Percentiles rank a stretch among this genome's conserved stretches.
Evolutionary conservation across 1,284 basidiomycete species (phyloP).

Genomic region (Fomitopsis pinicola): DNA sequence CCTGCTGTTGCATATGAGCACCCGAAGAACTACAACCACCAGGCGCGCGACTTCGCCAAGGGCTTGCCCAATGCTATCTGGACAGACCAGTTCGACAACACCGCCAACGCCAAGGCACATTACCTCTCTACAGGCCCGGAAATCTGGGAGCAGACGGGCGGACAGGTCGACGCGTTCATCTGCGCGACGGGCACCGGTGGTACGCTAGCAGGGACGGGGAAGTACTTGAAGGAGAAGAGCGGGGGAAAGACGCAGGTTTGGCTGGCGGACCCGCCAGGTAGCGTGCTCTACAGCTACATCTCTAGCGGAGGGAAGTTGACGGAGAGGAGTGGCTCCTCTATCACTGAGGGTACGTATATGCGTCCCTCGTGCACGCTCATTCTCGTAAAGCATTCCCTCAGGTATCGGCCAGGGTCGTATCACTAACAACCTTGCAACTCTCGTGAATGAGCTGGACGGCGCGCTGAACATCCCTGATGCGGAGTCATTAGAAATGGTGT

Average conservation of each 20-base stretch:
- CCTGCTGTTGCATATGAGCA: conserved; percentile 97
- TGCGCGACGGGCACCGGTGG: conserved; percentile 96
- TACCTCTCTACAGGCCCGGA: conserved; percentile 94
- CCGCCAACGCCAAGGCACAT: conserved; percentile 85
- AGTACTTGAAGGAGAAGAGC: conserved; percentile 83
- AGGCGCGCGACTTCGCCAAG: conserved; percentile 86
- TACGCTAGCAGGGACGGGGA: conserved; percentile 88
- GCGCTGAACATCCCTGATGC: conserved; percentile 87
- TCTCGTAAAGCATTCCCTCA: conserved; percentile 27
- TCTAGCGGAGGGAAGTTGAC: conserved; percentile 76
- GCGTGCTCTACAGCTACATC: conserved; percentile 86
- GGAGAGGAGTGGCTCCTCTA: conserved; percentile 85
- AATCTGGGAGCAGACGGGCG: conserved; percentile 89
- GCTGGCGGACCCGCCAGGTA: conserved; percentile 96
- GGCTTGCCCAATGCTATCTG: conserved; percentile 89
- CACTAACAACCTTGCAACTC: conserved; percentile 89
- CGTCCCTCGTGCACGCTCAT: neutral
- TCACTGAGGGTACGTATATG: conserved; percentile 80
- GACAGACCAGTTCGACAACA: conserved; percentile 99
- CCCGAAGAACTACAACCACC: conserved; percentile 98
- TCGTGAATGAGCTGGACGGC: conserved; percentile 78
- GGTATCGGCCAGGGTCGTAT: conserved; percentile 97
- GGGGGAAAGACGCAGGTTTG: conserved; percentile 82
- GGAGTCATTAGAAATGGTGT: conserved; percentile 92
- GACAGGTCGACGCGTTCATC: conserved; percentile 84